Evolutionary conservation across 345 rosid species (phyloP), one percentile per base, ranked within the genome.

Genomic region (Turnera subulata): DNA sequence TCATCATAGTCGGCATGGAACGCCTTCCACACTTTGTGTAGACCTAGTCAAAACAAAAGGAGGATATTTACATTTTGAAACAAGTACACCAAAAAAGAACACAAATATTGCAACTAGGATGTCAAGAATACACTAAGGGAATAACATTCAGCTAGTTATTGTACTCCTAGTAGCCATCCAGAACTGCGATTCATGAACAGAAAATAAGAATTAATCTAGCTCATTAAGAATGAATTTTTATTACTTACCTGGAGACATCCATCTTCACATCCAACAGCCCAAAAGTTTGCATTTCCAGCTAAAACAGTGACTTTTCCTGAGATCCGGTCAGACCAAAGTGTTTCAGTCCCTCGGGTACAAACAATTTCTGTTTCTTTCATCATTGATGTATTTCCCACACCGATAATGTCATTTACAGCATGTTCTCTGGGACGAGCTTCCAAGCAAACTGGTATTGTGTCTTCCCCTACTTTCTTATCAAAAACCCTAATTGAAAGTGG

Each of bases 221-320:
- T 29, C 35, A 29, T 20, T 20, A 23, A 54, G 44, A 22, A 52
- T 2, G 24, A 51, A 15, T 18, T 8, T 24, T 54, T 18, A 22
- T 29, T 35, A 38, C 59, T 59, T 67, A 89, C 99, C 90, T 94
- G 97, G 46, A 90, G 84, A 68, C 87, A 82, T 57, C 99, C 99
- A 73, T 90, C 96, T 71, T 94, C 97, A 59, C 95, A 88, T 35
- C 99, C 99, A 61, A 85, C 95, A 22, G 96, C 99, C 99, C 97
- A 94, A 65, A 94, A 84, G 65, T 94, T 90, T 46, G 87, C 87
- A 83, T 90, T 90, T 63, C 99, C 99, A 33, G 97, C 96, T 67
- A 94, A 75, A 68, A 90, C 97, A 17, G 97, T 88, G 59, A 81
- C 96, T 67, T 79, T 85, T 58, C 97, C 97, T 5, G 89, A 65